Percentiles rank a stretch among this genome's conserved stretches.
phyloP scores from a whole-genome alignment of 2,329 filamentous ascomycete genomes.

The Dactylella cylindrospora region DNA sequence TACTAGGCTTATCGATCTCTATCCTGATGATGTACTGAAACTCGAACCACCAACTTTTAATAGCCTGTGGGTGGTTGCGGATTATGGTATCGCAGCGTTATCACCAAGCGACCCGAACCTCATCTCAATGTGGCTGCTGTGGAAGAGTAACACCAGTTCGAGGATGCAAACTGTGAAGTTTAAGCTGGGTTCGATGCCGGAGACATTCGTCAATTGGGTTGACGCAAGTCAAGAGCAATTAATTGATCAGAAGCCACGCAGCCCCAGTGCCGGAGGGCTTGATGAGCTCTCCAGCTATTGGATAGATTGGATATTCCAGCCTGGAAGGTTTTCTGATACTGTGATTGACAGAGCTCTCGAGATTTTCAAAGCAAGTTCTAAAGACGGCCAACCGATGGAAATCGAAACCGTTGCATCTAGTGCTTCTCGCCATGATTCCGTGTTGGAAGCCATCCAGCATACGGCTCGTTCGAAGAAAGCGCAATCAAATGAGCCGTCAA shows the following conservation, averaged over 20 bases:
- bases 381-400: slow-evolving; percentile 27
- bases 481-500: slow-evolving; percentile 31
- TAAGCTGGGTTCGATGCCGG: slow-evolving; percentile 63
- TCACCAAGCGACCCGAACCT: slow-evolving; percentile 57
- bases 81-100: slow-evolving; percentile 66
- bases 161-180: slow-evolving; percentile 73
- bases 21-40: slow-evolving; percentile 64
- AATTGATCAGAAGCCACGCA: slow-evolving; percentile 55
- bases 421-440: slow-evolving; percentile 27
- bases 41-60: slow-evolving; percentile 70
- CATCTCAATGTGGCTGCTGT: slow-evolving; percentile 72
- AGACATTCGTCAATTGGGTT: slow-evolving; percentile 72
- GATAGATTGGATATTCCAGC: slow-evolving; percentile 78
- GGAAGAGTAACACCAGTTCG: slow-evolving; percentile 82
- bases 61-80: slow-evolving; percentile 76
- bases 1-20: slow-evolving; percentile 62
- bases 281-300: slow-evolving; percentile 78
- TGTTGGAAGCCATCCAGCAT: slow-evolving; percentile 28
- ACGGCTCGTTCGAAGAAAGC: slow-evolving; percentile 24
- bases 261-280: slow-evolving; percentile 24
- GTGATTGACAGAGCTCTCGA: slow-evolving; percentile 80
- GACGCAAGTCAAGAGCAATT: slow-evolving; percentile 65
- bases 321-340: slow-evolving; percentile 75
- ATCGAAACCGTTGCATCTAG: slow-evolving; percentile 30
- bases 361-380: slow-evolving; percentile 65